phyloP scores from a whole-genome alignment of 345 rosid genomes.

The Boechera stricta region DNA sequence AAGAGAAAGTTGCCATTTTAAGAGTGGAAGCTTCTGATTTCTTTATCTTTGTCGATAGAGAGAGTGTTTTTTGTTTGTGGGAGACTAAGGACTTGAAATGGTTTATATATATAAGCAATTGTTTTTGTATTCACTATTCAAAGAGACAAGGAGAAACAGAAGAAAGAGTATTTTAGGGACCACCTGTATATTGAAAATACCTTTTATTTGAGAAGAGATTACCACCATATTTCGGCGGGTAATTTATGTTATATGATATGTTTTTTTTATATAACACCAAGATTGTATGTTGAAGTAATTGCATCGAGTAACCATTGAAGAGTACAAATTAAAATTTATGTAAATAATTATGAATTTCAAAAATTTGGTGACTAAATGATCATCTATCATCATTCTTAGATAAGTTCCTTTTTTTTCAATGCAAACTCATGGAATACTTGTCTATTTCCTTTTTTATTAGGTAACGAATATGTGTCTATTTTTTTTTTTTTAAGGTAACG shows the following conservation, averaged over 20 bases:
- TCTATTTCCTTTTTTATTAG: background rate
- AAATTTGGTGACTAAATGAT: background rate
- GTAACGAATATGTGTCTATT: too few relatives aligned
- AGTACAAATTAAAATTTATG: background rate
- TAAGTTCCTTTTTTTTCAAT: background rate
- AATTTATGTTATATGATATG: background rate
- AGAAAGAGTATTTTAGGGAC: constrained; percentile 29
- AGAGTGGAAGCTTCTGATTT: constrained; percentile 31
- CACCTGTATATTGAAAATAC: constrained; percentile 14
- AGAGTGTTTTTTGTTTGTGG: constrained; percentile 13
- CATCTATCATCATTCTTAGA: background rate
- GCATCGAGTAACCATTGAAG: background rate
- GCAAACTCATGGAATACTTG: background rate
- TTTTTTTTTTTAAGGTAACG: too few relatives aligned
- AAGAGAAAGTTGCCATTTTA: constrained; percentile 64
- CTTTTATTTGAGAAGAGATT: background rate
- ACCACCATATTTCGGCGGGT: background rate
- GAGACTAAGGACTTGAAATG: constrained; percentile 23
- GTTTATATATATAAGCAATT: constrained; percentile 39
- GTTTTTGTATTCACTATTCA: constrained; percentile 33
- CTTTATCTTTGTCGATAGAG: constrained; percentile 7
- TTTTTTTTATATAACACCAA: background rate
- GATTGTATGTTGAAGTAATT: background rate
- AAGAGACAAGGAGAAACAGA: constrained; percentile 15
- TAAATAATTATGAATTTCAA: background rate